Base-by-base conservation (phyloP, 2,329 filamentous ascomycete species). In the Venturia effusa region DNA sequence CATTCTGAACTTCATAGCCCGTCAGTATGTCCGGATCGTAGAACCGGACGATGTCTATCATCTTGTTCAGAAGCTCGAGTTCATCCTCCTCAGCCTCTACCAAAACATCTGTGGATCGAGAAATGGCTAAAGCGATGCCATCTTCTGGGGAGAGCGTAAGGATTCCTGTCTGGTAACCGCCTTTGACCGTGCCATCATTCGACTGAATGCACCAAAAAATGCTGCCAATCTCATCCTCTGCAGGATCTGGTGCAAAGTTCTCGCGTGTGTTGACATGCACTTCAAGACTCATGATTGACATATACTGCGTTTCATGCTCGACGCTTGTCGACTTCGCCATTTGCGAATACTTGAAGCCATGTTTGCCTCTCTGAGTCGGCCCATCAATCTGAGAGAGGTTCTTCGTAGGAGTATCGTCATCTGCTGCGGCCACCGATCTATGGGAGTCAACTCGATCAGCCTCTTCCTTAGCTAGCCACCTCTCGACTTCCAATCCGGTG, bases 231-330 rank as follows among this genome's bases (percentile, higher is more conserved):
- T 93, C 89, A 72, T 99, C 94, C 68, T 95, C 83, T 68, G 93
- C 90, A 0, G 94, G 94, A 70, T 99, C 92, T 0, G 94, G 92
- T 2, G 91, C 83, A 10, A 97, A 80, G 60, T 84, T 86, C 7
- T 85, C 90, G 64, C 93, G 83, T 4, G 89, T 94, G 69, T 96
- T 96, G 66, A 95, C 88, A 72, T 99, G 93, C 4, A 97, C 78
- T 72, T 99, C 94, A 7, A 99, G 76, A 68, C 92, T 95, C 90
- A 99, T 92, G 22, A 88, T 91, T 68, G 90, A 96, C 94, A 99
- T 97, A 73, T 96, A 96, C 69, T 94, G 89, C 2, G 85, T 86
- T 73, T 95, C 90, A 68, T 93, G 89, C 70, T 90, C 84, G 22
- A 95, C 86, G 68, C 86, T 91, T 0, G 87, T 89, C 1, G 87